Conservation (phyloP, 768 basidiomycete species). For the Leccinum fibrillosum region DNA sequence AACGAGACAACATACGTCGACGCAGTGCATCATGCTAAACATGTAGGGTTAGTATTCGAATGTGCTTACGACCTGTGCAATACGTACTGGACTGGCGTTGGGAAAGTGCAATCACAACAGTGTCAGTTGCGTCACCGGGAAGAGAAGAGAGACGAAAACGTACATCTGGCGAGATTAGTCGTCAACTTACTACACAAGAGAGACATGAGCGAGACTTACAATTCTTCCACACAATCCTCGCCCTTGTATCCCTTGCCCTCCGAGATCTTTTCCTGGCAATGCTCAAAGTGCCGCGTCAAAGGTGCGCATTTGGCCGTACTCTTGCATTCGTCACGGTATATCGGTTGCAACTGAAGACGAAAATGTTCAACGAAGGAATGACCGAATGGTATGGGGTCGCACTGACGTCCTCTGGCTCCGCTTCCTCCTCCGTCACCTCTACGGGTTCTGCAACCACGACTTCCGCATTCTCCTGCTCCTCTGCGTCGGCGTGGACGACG, state of each 20-base stretch:
- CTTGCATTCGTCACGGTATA: constrained; percentile 74
- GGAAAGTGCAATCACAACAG: neutral
- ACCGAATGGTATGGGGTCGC: neutral
- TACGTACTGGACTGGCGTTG: constrained; percentile 65
- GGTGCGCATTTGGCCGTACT: constrained; percentile 61
- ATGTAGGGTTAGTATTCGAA: constrained; percentile 5
- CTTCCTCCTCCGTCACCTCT: constrained; percentile 48
- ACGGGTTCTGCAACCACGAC: constrained; percentile 39
- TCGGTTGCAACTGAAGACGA: constrained; percentile 55
- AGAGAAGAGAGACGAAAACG: constrained; percentile 7
- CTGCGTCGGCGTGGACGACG: constrained; percentile 41
- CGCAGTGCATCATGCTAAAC: constrained; percentile 87
- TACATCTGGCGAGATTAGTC: constrained; percentile 18
- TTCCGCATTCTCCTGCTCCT: constrained; percentile 21
- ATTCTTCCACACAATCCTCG: constrained; percentile 91
- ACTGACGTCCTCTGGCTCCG: constrained; percentile 83
- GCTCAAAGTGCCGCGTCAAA: constrained; percentile 78
- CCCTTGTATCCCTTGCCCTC: constrained; percentile 81
- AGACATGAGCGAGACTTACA: constrained; percentile 47
- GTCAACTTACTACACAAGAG: constrained; percentile 1
- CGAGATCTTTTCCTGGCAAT: constrained; percentile 86
- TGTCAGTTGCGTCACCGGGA: constrained; percentile 8
- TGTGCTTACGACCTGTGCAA: neutral
- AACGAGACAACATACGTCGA: constrained; percentile 56
- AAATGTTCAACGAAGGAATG: neutral